phyloP scores from a whole-genome alignment of 345 rosid species.

The Rhizophora mangle region DNA sequence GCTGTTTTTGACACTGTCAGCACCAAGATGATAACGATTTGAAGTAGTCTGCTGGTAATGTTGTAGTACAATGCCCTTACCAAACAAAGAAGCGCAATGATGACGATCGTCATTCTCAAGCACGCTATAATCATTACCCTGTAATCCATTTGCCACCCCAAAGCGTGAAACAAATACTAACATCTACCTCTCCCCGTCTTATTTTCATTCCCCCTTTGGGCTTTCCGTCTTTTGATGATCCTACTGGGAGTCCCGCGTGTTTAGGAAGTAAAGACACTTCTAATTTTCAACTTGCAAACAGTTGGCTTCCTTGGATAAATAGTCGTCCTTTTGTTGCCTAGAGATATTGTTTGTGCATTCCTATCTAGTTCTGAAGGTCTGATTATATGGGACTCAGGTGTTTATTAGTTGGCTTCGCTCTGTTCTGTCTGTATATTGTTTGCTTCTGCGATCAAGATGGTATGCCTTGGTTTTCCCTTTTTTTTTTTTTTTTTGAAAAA shows the following conservation, averaged over 20 bases:
- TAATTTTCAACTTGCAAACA: neutral
- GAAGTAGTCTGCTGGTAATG: neutral
- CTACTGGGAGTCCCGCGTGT: neutral
- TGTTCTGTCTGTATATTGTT: constrained; percentile 36
- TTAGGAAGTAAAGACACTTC: neutral
- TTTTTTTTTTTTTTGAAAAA: neutral
- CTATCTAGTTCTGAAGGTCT: constrained; percentile 2
- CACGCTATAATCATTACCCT: constrained; percentile 21
- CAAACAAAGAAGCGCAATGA: constrained; percentile 17
- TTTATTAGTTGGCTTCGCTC: constrained; percentile 41
- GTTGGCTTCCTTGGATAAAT: neutral
- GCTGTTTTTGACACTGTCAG: too few species aligned
- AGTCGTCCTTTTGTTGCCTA: neutral
- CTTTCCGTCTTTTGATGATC: neutral
- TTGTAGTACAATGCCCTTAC: neutral
- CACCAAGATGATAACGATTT: neutral
- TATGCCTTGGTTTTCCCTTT: constrained; percentile 18
- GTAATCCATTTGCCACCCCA: constrained; percentile 18
- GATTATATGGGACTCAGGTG: constrained; percentile 39
- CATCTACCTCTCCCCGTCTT: neutral
- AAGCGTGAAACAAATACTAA: neutral
- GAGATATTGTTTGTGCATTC: neutral
- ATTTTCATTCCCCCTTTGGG: neutral
- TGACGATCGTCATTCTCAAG: constrained; percentile 16
- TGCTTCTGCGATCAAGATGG: constrained; percentile 63